Evolutionary conservation across 2,329 filamentous ascomycete genomes (phyloP).

Genomic region (Claviceps lovelessii): DNA sequence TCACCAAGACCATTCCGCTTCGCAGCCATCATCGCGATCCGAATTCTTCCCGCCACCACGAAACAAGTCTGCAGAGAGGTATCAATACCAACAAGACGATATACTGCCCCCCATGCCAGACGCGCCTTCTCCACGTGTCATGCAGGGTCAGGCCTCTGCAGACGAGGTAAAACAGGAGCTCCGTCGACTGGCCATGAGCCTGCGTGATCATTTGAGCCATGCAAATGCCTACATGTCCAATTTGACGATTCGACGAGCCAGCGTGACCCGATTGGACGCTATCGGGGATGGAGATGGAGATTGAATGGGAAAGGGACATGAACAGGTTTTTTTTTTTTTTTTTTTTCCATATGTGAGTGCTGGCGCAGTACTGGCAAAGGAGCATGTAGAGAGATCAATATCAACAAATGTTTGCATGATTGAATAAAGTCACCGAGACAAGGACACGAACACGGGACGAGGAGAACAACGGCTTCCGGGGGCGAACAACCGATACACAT

Average conservation of each 20-base stretch:
- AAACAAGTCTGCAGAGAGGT: constrained; percentile 5
- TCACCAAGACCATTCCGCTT: constrained; percentile 7
- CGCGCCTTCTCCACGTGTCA: constrained; percentile 35
- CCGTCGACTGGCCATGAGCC: constrained; percentile 33
- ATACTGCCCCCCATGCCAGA: constrained; percentile 25
- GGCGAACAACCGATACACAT: too few species aligned
- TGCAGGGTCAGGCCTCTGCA: constrained; percentile 38
- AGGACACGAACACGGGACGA: neutral
- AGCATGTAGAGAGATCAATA: neutral
- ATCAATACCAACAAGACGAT: constrained; percentile 7
- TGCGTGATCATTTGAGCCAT: constrained; percentile 33
- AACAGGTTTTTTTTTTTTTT: too few species aligned
- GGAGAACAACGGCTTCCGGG: neutral
- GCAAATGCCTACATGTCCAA: constrained; percentile 30
- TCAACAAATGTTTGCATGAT: neutral
- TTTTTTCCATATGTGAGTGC: too few species aligned
- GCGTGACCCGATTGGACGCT: constrained; percentile 14
- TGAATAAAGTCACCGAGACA: neutral
- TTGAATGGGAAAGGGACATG: too few species aligned
- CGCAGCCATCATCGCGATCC: constrained; percentile 6
- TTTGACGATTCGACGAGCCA: constrained; percentile 23
- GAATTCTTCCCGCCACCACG: neutral
- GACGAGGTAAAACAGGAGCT: constrained; percentile 38
- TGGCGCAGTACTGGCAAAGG: too few species aligned
- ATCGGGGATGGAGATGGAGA: neutral